Conservation (phyloP, 148 eudicot species). For the Silene conica region DNA sequence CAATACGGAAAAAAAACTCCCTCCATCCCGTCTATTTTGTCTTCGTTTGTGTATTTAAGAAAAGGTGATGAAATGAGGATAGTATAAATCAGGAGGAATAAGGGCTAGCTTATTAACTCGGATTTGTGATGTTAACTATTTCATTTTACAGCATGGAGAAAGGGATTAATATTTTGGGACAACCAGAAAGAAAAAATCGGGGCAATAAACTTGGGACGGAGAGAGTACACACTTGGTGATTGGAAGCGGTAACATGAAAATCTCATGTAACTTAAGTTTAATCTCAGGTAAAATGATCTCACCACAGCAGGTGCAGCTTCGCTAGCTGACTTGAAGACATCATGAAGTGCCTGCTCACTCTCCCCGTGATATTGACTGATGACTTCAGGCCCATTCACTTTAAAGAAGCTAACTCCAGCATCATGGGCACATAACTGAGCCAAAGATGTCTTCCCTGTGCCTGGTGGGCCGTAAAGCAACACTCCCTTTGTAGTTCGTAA, state of each 20-base stretch:
- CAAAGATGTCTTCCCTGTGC: constrained; percentile 94
- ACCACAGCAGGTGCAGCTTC: constrained; percentile 87
- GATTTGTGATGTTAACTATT: no score
- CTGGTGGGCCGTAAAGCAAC: constrained; percentile 94
- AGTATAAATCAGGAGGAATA: no score
- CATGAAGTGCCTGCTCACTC: constrained; percentile 80
- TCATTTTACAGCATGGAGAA: no score
- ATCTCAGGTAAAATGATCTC: constrained; percentile 27
- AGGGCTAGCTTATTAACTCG: constrained; percentile 5
- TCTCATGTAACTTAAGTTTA: background rate
- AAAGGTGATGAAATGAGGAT: no score
- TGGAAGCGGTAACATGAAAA: background rate
- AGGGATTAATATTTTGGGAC: no score
- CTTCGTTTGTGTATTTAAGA: no score
- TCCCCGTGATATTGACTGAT: constrained; percentile 71
- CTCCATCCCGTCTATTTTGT: no score
- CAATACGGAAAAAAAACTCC: background rate
- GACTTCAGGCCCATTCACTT: constrained; percentile 87
- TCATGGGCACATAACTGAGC: constrained; percentile 71
- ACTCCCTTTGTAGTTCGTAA: constrained; percentile 90
- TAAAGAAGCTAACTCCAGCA: constrained; percentile 71
- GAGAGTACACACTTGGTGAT: background rate
- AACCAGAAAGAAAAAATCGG: background rate
- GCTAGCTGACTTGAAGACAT: constrained; percentile 71
- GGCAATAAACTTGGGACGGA: background rate